Evolutionary conservation across 2,329 filamentous ascomycete genomes (phyloP).

Genomic region (Phyllosticta paracitricarpa): DNA sequence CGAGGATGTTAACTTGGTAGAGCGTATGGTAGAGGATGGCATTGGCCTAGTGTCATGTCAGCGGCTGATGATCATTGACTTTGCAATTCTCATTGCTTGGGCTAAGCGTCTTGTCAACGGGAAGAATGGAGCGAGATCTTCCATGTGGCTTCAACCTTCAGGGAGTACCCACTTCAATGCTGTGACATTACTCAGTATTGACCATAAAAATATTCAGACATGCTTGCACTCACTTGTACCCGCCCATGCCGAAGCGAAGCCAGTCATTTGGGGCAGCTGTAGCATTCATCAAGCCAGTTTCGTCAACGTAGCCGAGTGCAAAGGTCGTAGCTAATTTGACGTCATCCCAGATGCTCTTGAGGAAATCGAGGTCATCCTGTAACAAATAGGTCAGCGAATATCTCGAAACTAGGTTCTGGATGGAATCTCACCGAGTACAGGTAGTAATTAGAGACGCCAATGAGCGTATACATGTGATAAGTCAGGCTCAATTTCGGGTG

Average conservation of each 20-base stretch:
- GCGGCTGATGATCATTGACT: conserved; percentile 28
- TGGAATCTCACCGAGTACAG: conserved; percentile 25
- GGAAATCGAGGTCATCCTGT: conserved; percentile 30
- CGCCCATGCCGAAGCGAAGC: conserved; percentile 41
- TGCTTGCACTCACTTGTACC: too few relatives aligned
- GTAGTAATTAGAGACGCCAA: conserved; percentile 37
- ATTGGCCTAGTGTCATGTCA: conserved; percentile 41
- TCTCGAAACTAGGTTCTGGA: background rate
- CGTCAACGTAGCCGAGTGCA: conserved; percentile 33
- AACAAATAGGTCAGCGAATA: conserved; percentile 10
- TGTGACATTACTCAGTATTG: conserved; percentile 25
- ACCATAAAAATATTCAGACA: too few relatives aligned
- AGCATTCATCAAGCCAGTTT: conserved; percentile 36
- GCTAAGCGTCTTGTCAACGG: too few relatives aligned
- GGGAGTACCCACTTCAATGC: conserved; percentile 29
- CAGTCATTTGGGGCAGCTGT: conserved; percentile 34
- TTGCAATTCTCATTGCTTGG: conserved; percentile 24
- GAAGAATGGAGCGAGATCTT: conserved; percentile 19
- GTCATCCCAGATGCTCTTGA: conserved; percentile 32
- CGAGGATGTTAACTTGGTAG: conserved; percentile 14
- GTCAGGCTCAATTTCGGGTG: too few relatives aligned
- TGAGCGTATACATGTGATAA: conserved; percentile 8
- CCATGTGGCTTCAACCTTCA: conserved; percentile 15
- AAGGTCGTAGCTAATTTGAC: conserved; percentile 36
- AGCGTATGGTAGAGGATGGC: conserved; percentile 35